phyloP scores from a whole-genome alignment of 2,329 filamentous ascomycete species.

The Aspergillus viridinutans region DNA sequence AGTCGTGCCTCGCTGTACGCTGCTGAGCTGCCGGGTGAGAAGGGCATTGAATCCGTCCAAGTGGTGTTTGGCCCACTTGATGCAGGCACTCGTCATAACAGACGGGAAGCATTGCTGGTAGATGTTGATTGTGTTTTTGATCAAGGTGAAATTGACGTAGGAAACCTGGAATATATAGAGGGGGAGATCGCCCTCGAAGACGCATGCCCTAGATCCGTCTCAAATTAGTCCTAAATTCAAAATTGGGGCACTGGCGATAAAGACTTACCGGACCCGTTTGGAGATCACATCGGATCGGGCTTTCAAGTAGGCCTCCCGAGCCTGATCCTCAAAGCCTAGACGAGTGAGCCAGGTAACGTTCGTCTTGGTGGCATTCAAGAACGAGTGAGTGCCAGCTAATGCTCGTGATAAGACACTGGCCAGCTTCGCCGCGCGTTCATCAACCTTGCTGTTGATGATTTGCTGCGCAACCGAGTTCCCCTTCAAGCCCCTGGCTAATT shows the following conservation, averaged over 20 bases:
- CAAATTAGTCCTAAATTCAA: neutral
- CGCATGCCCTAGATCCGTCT: constrained; percentile 65
- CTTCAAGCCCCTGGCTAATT: constrained; percentile 73
- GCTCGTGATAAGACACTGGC: constrained; percentile 73
- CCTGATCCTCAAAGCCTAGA: constrained; percentile 84
- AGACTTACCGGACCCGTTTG: constrained; percentile 70
- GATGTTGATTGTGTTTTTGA: constrained; percentile 86
- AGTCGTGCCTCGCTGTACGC: constrained; percentile 69
- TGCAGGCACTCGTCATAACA: constrained; percentile 85
- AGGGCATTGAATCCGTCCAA: constrained; percentile 86
- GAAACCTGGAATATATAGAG: constrained; percentile 93
- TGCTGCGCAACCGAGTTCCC: constrained; percentile 84
- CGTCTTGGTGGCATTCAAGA: constrained; percentile 70
- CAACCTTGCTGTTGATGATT: constrained; percentile 86
- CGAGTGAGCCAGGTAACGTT: constrained; percentile 81
- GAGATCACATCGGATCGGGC: constrained; percentile 74
- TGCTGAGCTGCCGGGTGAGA: constrained; percentile 78
- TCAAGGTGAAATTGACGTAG: constrained; percentile 91
- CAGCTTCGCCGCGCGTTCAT: constrained; percentile 74
- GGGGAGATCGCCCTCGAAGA: constrained; percentile 90
- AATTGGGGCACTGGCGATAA: neutral
- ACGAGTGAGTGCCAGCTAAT: constrained; percentile 71
- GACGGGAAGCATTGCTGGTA: constrained; percentile 85
- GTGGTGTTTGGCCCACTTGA: constrained; percentile 97
- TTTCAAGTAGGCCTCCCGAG: constrained; percentile 78